phyloP scores from a whole-genome alignment of 345 rosid species.

The Moricandia moricandioides region DNA sequence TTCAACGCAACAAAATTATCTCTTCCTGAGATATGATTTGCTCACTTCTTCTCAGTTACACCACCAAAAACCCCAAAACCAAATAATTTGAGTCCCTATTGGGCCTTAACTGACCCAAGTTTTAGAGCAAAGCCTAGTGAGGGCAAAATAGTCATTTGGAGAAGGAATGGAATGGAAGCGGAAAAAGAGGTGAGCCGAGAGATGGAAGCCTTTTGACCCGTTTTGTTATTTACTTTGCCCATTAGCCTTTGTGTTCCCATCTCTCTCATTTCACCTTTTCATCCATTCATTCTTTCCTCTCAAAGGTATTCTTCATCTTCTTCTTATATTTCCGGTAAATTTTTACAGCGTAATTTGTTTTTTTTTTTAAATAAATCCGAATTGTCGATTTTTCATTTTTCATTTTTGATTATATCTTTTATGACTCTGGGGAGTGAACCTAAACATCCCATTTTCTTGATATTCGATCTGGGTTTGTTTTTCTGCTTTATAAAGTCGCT shows the following conservation, averaged over 20 bases:
- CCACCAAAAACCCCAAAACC: not conserved
- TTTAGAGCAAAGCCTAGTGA: not conserved
- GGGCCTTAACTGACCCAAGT: not conserved
- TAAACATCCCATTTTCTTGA: not conserved
- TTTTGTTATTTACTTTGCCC: not conserved
- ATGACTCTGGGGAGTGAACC: too few species aligned
- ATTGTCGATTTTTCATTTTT: too few species aligned
- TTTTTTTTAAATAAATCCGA: too few species aligned
- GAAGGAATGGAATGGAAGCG: constrained; percentile 5
- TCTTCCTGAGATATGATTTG: too few species aligned
- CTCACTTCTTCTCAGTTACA: too few species aligned
- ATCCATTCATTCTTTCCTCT: not conserved
- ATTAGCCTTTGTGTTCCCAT: not conserved
- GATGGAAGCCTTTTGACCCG: constrained; percentile 19
- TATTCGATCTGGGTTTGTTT: not conserved
- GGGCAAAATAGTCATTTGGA: not conserved
- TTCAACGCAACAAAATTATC: too few species aligned
- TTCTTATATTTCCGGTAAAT: not conserved
- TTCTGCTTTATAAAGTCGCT: not conserved
- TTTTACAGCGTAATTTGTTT: not conserved
- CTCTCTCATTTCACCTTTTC: not conserved
- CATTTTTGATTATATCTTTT: too few species aligned
- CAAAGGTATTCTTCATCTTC: not conserved
- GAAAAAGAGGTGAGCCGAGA: constrained; percentile 27
- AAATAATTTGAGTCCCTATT: not conserved